Conservation (phyloP, 371 early-diverging fungal genomes). For the Apophysomyces ossiformis region DNA sequence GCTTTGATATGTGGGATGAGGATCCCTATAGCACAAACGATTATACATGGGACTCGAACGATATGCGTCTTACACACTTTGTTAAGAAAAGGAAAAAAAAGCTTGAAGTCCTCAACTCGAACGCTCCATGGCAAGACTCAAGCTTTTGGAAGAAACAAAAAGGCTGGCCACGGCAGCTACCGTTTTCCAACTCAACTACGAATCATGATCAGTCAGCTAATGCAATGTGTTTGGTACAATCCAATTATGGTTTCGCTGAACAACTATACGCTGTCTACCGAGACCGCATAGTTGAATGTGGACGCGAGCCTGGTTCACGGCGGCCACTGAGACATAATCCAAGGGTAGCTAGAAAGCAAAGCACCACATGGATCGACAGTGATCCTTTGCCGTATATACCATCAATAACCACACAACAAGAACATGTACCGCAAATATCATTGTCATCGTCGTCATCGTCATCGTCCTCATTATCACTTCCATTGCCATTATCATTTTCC, state of each 20-base stretch:
- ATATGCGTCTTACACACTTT: constrained; percentile 46
- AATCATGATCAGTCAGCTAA: constrained; percentile 61
- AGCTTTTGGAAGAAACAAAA: constrained; percentile 48
- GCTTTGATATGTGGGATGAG: constrained; percentile 60
- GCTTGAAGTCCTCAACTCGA: constrained; percentile 13
- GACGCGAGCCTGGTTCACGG: constrained; percentile 29
- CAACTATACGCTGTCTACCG: constrained; percentile 51
- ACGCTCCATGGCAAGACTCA: constrained; percentile 27
- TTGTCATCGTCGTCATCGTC: background rate
- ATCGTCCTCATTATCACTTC: too few species aligned
- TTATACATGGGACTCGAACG: constrained; percentile 57
- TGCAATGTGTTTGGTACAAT: constrained; percentile 48
- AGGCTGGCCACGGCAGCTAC: constrained; percentile 57
- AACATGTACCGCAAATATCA: background rate
- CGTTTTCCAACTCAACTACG: constrained; percentile 51
- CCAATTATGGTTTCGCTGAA: constrained; percentile 50
- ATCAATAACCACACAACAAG: background rate
- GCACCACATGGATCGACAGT: constrained; percentile 32
- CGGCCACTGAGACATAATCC: constrained; percentile 3
- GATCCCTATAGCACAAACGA: constrained; percentile 55
- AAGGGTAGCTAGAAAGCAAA: constrained; percentile 11
- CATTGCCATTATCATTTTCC: too few species aligned
- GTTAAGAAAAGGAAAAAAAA: constrained; percentile 33
- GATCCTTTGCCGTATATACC: constrained; percentile 11
- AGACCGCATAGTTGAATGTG: constrained; percentile 56